Evolutionary conservation across 2,329 filamentous ascomycete species (phyloP).

Genomic region (Botrytis paeoniae): DNA sequence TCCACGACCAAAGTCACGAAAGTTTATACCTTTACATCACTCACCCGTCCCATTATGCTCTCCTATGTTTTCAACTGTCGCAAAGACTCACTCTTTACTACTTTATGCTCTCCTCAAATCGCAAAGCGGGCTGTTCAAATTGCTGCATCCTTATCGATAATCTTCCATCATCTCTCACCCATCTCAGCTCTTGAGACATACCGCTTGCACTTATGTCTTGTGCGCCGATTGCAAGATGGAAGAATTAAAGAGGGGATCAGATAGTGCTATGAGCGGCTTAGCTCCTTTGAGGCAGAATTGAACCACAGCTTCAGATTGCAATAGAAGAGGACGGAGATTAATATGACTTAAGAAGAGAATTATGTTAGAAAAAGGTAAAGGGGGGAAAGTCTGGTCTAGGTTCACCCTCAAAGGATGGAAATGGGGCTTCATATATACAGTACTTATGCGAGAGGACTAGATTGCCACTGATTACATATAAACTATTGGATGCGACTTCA

Average conservation of each 20-base stretch:
- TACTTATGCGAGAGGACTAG: constrained; percentile 38
- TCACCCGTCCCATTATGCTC: constrained; percentile 30
- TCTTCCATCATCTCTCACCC: constrained; percentile 39
- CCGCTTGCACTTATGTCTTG: constrained; percentile 43
- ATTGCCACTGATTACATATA: constrained; percentile 37
- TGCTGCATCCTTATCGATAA: constrained; percentile 43
- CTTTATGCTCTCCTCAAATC: constrained; percentile 45
- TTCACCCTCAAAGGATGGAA: constrained; percentile 39
- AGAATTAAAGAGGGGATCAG: constrained; percentile 41
- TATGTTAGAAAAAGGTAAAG: constrained; percentile 6
- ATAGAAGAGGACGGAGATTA: constrained; percentile 33
- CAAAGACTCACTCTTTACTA: constrained; percentile 45
- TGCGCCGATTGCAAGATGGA: constrained; percentile 41
- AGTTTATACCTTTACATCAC: constrained; percentile 37
- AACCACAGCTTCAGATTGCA: constrained; percentile 43
- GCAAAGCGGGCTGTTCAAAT: constrained; percentile 40
- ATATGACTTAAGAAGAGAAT: constrained; percentile 7
- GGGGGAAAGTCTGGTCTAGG: constrained; percentile 42
- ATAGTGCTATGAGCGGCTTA: constrained; percentile 45
- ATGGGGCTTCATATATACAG: constrained; percentile 42
- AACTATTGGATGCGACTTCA: constrained; percentile 40
- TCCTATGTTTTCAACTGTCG: constrained; percentile 39
- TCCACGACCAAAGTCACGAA: constrained; percentile 42
- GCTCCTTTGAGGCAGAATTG: constrained; percentile 40
- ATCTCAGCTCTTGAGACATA: constrained; percentile 41